Percentiles rank a stretch among this genome's conserved stretches.
phyloP scores from a whole-genome alignment of 2,329 filamentous ascomycete species.

The Ceratocystis eucalypticola region DNA sequence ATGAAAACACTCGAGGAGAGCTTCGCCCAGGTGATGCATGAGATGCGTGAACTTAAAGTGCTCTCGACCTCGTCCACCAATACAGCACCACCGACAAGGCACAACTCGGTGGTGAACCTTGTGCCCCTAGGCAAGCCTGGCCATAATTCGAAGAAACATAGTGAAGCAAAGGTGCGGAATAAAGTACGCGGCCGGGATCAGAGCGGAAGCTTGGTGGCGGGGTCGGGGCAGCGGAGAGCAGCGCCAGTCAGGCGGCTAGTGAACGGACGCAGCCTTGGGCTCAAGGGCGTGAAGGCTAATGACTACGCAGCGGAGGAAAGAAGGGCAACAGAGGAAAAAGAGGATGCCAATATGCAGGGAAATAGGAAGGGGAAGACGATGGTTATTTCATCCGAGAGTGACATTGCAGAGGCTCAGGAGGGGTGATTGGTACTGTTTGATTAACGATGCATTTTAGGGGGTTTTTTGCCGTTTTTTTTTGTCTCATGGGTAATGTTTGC shows the following conservation, averaged over 20 bases:
- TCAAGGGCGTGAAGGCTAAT: background rate
- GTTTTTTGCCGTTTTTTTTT: conserved; percentile 11
- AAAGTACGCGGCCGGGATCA: conserved; percentile 12
- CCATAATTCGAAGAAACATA: background rate
- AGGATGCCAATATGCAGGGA: no score
- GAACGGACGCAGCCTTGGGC: conserved; percentile 5
- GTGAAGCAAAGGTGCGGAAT: background rate
- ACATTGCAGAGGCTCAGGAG: conserved; percentile 4
- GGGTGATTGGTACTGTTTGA: background rate
- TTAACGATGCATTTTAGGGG: background rate
- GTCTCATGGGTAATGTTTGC: background rate
- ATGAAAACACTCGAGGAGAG: conserved; percentile 92
- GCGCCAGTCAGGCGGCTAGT: conserved; percentile 9
- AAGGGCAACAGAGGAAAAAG: background rate
- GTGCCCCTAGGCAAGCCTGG: background rate
- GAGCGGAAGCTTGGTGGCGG: background rate
- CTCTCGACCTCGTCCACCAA: conserved; percentile 26
- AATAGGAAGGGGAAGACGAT: background rate
- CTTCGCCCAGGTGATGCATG: conserved; percentile 72
- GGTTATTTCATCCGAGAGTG: background rate
- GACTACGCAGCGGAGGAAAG: background rate
- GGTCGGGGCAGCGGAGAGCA: conserved; percentile 1
- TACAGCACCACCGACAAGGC: conserved; percentile 35
- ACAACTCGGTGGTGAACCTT: conserved; percentile 33
- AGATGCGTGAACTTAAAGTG: conserved; percentile 53